These are phyloP conservation scores for Yamadazyma epiphylla DNA, from an alignment of 1,139 yeast genomes.

Conservation along the genomic window DNA sequence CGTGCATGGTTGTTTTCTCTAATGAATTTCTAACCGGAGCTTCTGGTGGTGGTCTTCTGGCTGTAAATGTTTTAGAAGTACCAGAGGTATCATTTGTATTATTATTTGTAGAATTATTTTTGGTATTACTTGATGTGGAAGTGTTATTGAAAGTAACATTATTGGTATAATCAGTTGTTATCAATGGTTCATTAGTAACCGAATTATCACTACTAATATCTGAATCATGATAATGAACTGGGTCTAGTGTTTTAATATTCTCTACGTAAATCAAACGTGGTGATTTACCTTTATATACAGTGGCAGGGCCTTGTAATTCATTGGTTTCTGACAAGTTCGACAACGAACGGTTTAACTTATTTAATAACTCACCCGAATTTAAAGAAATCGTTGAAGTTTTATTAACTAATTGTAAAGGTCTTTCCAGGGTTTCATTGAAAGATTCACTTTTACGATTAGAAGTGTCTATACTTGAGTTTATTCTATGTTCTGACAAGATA, in stretches of 20 bases:
- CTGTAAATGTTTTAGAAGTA: not conserved
- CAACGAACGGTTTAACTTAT: conserved; percentile 20
- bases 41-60: conserved; percentile 14
- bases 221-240: conserved; percentile 14
- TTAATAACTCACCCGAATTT: conserved; percentile 33
- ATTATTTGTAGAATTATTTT: not conserved
- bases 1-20: conserved; percentile 8
- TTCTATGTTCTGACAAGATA: not conserved
- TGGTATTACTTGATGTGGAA: not conserved
- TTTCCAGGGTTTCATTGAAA: conserved; percentile 6
- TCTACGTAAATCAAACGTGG: conserved; percentile 10
- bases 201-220: conserved; percentile 12
- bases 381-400: conserved; percentile 8
- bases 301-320: conserved; percentile 4
- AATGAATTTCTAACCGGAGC: conserved; percentile 11
- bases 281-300: conserved; percentile 5
- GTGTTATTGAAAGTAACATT: not conserved
- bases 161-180: not conserved
- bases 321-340: conserved; percentile 9
- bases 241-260: conserved; percentile 4
- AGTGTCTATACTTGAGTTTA: not conserved
- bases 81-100: not conserved
- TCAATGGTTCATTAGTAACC: conserved; percentile 1
- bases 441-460: not conserved
- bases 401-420: conserved; percentile 4